Conservation (phyloP, 2,329 filamentous ascomycete species). For the Paracoccidioides lutzii region DNA sequence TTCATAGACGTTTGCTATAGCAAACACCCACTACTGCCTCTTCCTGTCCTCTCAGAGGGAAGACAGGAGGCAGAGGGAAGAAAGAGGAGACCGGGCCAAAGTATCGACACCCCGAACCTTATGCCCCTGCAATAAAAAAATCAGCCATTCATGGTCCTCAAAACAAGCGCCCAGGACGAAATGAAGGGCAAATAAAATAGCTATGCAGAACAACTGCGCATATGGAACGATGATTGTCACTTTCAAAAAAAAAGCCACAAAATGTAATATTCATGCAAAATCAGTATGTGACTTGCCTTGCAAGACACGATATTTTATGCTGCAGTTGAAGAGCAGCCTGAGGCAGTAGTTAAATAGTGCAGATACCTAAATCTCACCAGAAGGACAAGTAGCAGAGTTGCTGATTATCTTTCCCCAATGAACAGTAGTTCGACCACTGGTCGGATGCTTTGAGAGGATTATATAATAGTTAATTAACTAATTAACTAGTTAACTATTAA, state of each 20-base stretch:
- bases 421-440: no score
- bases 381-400: no score
- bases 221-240: background rate
- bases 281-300: background rate
- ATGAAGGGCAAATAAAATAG: background rate
- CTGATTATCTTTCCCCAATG: no score
- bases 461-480: no score
- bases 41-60: no score
- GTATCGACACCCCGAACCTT: no score
- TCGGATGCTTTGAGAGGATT: no score
- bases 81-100: no score
- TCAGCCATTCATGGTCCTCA: background rate
- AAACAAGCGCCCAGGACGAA: background rate
- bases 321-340: background rate
- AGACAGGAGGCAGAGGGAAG: no score
- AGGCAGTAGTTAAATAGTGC: background rate
- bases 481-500: no score
- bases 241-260: background rate
- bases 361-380: background rate
- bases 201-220: background rate
- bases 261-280: background rate
- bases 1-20: no score
- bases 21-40: no score
- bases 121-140: background rate
- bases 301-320: background rate